Evolutionary conservation across 768 basidiomycete species (phyloP).

Genomic region (Kwoniella sp.): DNA sequence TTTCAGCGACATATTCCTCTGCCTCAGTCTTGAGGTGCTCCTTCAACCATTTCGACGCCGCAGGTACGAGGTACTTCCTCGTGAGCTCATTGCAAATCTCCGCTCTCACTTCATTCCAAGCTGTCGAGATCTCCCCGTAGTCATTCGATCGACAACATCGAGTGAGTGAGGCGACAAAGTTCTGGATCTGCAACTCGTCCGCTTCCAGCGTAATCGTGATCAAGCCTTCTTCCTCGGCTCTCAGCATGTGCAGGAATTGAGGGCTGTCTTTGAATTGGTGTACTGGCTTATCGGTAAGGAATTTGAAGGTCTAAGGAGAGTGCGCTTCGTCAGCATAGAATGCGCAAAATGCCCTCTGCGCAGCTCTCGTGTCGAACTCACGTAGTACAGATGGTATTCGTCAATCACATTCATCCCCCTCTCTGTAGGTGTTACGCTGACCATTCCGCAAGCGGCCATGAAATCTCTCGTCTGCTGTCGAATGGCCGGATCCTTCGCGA

Average conservation of each 20-base stretch:
- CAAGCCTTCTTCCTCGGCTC: slow-evolving; percentile 85
- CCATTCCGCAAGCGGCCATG: slow-evolving; percentile 72
- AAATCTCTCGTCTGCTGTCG: slow-evolving; percentile 72
- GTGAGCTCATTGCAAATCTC: slow-evolving; percentile 77
- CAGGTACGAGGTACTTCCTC: slow-evolving; percentile 77
- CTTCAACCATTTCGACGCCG: slow-evolving; percentile 81
- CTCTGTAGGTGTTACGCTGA: slow-evolving; percentile 84
- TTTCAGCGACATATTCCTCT: slow-evolving; percentile 75
- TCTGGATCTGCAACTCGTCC: slow-evolving; percentile 65
- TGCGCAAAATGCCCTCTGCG: slow-evolving; percentile 2
- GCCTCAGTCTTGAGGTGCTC: slow-evolving; percentile 87
- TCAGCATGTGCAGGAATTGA: slow-evolving; percentile 87
- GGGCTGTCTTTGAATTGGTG: slow-evolving; percentile 68
- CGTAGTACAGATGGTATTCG: slow-evolving; percentile 60
- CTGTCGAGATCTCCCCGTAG: slow-evolving; percentile 77
- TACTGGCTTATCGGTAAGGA: slow-evolving; percentile 77
- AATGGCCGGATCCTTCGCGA: slow-evolving; percentile 88
- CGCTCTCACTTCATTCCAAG: slow-evolving; percentile 86
- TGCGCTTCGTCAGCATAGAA: neutral
- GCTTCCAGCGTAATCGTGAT: slow-evolving; percentile 70
- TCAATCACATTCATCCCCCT: slow-evolving; percentile 66
- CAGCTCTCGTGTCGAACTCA: slow-evolving; percentile 36
- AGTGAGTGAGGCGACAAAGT: slow-evolving; percentile 72
- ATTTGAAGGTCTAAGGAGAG: slow-evolving; percentile 83
- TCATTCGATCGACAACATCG: slow-evolving; percentile 82